phyloP scores from a whole-genome alignment of 2,329 filamentous ascomycete species.

The Xylaria multiplex region DNA sequence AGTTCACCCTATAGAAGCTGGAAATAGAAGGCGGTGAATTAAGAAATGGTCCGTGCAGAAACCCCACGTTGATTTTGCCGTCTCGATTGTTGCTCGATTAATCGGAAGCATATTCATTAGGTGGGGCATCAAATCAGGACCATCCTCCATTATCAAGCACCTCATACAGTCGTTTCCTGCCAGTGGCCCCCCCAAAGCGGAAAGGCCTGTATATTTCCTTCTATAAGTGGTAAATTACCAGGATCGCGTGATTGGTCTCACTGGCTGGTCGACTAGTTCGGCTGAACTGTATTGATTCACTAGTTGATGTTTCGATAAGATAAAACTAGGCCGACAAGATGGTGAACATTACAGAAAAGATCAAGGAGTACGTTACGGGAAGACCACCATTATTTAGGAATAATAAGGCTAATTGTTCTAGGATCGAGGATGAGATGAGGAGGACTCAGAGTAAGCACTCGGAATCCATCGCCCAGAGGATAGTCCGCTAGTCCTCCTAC shows the following conservation, averaged over 20 bases:
- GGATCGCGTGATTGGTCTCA: background rate
- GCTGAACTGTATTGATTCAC: background rate
- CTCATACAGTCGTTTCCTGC: background rate
- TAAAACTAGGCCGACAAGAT: conserved; percentile 63
- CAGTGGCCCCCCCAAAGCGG: background rate
- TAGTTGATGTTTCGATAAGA: conserved; percentile 13
- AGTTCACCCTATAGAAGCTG: background rate
- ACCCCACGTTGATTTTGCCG: conserved; percentile 40
- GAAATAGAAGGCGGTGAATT: conserved; percentile 34
- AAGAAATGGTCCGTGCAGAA: background rate
- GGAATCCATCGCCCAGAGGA: conserved; percentile 28
- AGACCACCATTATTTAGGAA: background rate
- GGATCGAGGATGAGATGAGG: conserved; percentile 99
- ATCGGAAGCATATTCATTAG: conserved; percentile 8
- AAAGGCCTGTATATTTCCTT: background rate
- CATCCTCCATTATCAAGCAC: conserved; percentile 12
- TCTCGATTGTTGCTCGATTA: conserved; percentile 11
- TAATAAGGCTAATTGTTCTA: conserved; percentile 53
- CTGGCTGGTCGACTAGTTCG: background rate
- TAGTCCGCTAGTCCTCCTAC: conserved; percentile 22
- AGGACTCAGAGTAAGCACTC: conserved; percentile 88
- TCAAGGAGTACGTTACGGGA: conserved; percentile 82
- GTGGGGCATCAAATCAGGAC: conserved; percentile 24
- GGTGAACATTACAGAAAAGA: conserved; percentile 99
- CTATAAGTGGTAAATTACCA: background rate